These are phyloP conservation scores for Pestalotiopsis sp. DNA, from an alignment of 2,329 filamentous ascomycete genomes.

Conservation along the genomic window DNA sequence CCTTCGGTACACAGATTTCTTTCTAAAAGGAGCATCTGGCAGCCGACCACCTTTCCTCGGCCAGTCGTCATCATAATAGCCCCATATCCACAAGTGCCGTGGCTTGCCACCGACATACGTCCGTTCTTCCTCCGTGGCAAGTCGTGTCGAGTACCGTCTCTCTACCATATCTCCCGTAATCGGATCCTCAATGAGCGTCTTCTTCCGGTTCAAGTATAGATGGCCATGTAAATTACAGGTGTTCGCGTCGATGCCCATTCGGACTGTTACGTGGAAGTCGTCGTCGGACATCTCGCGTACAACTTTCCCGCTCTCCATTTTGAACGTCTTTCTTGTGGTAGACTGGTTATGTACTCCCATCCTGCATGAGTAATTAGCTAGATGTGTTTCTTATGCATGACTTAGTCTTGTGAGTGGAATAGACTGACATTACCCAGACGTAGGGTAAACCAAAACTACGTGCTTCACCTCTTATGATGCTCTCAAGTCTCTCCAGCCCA, in stretches of 20 bases:
- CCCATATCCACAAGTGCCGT: not conserved
- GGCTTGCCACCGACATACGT: not conserved
- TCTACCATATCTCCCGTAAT: not conserved
- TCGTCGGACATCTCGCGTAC: constrained; percentile 1
- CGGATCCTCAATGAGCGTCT: not conserved
- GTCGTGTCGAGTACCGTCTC: not conserved
- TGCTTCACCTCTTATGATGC: not conserved
- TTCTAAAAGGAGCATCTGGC: not conserved
- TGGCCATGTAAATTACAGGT: not conserved
- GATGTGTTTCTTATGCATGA: too few relatives aligned
- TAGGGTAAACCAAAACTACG: not conserved
- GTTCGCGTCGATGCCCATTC: not conserved
- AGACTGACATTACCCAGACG: not conserved
- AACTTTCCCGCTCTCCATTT: not conserved
- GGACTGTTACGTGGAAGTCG: not conserved
- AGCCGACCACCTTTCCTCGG: not conserved
- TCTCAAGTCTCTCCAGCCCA: not conserved
- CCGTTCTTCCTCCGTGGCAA: not conserved
- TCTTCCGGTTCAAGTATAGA: not conserved
- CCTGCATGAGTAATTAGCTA: not conserved
- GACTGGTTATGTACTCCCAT: not conserved
- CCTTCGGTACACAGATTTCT: not conserved
- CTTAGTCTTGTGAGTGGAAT: too few relatives aligned
- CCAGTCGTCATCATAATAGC: not conserved
- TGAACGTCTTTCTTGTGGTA: not conserved